Conservation (phyloP, 148 eudicot genomes). For the Limonium bicolor region DNA sequence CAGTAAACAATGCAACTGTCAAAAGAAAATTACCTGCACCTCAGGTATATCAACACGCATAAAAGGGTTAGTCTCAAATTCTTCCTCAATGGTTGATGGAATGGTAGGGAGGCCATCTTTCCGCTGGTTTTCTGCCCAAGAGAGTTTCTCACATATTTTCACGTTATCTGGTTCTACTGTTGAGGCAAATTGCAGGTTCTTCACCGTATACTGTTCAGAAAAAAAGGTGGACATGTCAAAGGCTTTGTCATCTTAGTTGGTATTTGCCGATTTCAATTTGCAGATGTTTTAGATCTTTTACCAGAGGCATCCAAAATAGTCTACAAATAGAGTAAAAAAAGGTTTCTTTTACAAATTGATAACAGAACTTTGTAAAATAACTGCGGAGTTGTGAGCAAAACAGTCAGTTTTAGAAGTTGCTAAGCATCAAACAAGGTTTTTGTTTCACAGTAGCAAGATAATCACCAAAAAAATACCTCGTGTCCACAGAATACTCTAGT, state of each 20-base stretch:
- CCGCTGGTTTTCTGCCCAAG: constrained; percentile 74
- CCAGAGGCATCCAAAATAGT: too few relatives aligned
- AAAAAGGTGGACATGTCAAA: background rate
- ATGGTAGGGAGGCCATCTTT: constrained; percentile 55
- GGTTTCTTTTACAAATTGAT: too few relatives aligned
- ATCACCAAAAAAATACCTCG: constrained; percentile 67
- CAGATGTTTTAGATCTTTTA: too few relatives aligned
- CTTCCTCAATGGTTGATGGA: constrained; percentile 86
- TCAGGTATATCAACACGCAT: constrained; percentile 68
- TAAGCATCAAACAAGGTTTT: too few relatives aligned
- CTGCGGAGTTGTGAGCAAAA: too few relatives aligned
- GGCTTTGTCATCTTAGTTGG: too few relatives aligned
- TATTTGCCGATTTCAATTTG: too few relatives aligned
- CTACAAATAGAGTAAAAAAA: too few relatives aligned
- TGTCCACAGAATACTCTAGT: constrained; percentile 90
- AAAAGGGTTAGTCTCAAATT: constrained; percentile 79
- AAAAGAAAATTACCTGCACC: constrained; percentile 40
- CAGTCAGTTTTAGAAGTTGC: too few relatives aligned
- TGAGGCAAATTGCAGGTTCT: constrained; percentile 86
- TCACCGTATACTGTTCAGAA: constrained; percentile 62
- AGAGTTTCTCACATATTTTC: constrained; percentile 37
- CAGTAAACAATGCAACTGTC: background rate
- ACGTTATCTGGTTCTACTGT: constrained; percentile 81
- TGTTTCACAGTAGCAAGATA: too few relatives aligned
- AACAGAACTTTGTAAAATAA: too few relatives aligned